phyloP scores from a whole-genome alignment of 2,329 filamentous ascomycete genomes.

The Penicillium sp. region DNA sequence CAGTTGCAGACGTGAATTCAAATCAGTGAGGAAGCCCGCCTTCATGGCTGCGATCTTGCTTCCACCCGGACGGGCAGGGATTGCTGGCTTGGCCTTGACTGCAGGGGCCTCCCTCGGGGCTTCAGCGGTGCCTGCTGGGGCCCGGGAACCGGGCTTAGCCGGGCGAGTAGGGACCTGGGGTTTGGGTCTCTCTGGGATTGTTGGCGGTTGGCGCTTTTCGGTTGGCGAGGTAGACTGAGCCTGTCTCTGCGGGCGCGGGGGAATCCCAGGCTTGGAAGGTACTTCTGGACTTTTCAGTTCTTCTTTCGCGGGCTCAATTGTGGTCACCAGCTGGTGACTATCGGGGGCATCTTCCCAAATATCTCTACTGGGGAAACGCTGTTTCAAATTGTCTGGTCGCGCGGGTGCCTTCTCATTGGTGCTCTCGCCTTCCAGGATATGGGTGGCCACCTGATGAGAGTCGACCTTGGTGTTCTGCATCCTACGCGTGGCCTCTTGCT shows the following conservation, averaged over 20 bases:
- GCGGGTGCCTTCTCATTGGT: constrained; percentile 22
- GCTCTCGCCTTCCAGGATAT: constrained; percentile 33
- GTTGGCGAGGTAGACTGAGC: constrained; percentile 44
- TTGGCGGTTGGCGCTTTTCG: constrained; percentile 51
- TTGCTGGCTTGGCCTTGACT: constrained; percentile 72
- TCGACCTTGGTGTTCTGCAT: constrained; percentile 40
- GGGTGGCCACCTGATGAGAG: constrained; percentile 34
- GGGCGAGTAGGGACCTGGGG: constrained; percentile 66
- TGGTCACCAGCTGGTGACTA: constrained; percentile 74
- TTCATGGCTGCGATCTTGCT: constrained; percentile 89
- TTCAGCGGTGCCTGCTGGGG: constrained; percentile 35
- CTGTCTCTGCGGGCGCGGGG: constrained; percentile 35
- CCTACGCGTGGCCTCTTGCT: constrained; percentile 49
- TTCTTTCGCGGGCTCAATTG: constrained; percentile 53
- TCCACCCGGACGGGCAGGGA: constrained; percentile 74
- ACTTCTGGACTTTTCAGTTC: constrained; percentile 44
- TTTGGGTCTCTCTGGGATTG: constrained; percentile 59
- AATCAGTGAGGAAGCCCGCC: constrained; percentile 85
- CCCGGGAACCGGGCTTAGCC: constrained; percentile 48
- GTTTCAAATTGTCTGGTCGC: constrained; percentile 55
- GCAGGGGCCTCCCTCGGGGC: constrained; percentile 31
- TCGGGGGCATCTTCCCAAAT: constrained; percentile 94
- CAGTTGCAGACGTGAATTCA: constrained; percentile 83
- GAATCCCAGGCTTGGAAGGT: constrained; percentile 33
- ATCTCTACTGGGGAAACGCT: constrained; percentile 85